Evolutionary conservation across 1,139 yeast species (phyloP).

Genomic region (Kazachstania sp.): DNA sequence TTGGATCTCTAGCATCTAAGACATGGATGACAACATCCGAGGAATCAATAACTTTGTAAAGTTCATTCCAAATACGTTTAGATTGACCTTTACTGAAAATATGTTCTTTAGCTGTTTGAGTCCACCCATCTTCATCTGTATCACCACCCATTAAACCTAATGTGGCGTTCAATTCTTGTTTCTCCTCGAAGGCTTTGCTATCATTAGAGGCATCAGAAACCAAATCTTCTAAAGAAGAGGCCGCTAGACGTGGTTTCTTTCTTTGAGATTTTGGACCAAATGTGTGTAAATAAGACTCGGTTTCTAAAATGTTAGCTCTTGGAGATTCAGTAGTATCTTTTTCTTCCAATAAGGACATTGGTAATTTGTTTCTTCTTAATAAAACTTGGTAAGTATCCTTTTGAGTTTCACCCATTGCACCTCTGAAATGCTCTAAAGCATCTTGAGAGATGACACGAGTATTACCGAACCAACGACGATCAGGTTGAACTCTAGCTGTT

Average conservation of each 20-base stretch:
- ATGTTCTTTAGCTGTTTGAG: constrained; percentile 88
- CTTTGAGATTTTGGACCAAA: constrained; percentile 96
- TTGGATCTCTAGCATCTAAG: constrained; percentile 93
- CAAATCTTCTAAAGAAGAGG: constrained; percentile 72
- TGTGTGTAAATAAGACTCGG: constrained; percentile 72
- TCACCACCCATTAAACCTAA: constrained; percentile 71
- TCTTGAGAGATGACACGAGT: constrained; percentile 97
- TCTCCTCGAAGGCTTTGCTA: constrained; percentile 57
- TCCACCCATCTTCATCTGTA: constrained; percentile 64
- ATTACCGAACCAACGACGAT: constrained; percentile 95
- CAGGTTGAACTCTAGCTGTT: constrained; percentile 89
- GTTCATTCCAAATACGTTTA: constrained; percentile 96
- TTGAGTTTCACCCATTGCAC: constrained; percentile 83
- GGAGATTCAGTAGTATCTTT: constrained; percentile 68
- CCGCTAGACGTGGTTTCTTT: constrained; percentile 77
- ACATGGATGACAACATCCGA: constrained; percentile 96
- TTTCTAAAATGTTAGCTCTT: constrained; percentile 69
- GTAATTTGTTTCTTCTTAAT: constrained; percentile 81
- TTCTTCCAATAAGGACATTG: constrained; percentile 91
- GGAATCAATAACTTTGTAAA: constrained; percentile 93
- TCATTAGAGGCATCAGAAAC: constrained; percentile 56
- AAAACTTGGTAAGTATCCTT: constrained; percentile 84
- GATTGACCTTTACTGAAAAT: constrained; percentile 96
- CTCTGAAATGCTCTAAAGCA: constrained; percentile 87
- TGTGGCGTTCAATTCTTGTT: constrained; percentile 62